Evolutionary conservation across 1,284 basidiomycete species (phyloP), one percentile per base, ranked within the genome.

Genomic region (Boletus semigastroideus): DNA sequence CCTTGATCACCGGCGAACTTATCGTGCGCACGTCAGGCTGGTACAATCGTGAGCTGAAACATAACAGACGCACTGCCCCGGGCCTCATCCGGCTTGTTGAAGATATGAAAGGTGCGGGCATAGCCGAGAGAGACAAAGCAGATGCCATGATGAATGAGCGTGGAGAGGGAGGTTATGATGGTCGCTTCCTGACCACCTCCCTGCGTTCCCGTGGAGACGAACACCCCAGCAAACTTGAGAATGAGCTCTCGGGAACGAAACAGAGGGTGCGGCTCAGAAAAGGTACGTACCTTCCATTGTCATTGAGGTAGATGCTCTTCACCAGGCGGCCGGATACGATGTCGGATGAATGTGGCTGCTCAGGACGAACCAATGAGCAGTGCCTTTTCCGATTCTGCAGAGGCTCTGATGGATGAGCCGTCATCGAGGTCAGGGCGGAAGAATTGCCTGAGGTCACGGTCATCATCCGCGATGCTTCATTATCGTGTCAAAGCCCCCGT

Each of bases 41-140:
- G 12, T 2, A 12, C 17, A 1, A 17, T 19, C n/a, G 30, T 8
- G 5, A n/a, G 30, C 12, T 5, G 4, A 31, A 27, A 33, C 11
- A 31, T 14, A 17, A 17, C 2, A 28, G 3, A 58, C 63, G 39
- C 46, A 59, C 75, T 76, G 51, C 82, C 81, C 51, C 73, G 74
- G 43, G 76, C 67, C 54, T 72, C 69, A n/a, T 55, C 53, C 51
- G 76, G 16, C 64, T 76, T 73, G 53, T 64, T 48, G 38, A 82
- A 56, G 47, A 73, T 65, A 3, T 66, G 50, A 49, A 64, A 69
- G 4, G 66, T 58, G 55, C 70, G 51, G 37, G 65, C 68, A 70
- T 79, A 84, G 6, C 79, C 81, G 51, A 81, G 71, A 14, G 80
- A 80, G 10, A 82, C 78, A 62, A 72, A 82, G 53, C 71, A 62